Percentiles rank a stretch among this genome's conserved stretches.
Conservation (phyloP, 108 stramenopile genomes). For the Phaeodactylum tricornutum region DNA sequence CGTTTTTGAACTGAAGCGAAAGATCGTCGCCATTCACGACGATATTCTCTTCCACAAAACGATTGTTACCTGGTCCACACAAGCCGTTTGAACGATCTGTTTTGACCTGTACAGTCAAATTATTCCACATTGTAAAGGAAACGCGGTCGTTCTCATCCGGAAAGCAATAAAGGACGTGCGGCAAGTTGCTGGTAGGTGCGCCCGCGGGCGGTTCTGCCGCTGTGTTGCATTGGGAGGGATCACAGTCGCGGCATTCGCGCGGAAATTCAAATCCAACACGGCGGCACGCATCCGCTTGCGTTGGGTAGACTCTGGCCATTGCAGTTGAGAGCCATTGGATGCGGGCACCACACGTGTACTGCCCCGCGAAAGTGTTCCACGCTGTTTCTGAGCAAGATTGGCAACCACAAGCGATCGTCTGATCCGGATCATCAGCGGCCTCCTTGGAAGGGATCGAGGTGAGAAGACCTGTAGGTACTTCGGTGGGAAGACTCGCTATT, state of each 20-base stretch:
- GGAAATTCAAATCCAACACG: too few species aligned
- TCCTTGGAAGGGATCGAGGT: background rate
- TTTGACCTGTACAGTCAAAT: slow-evolving; percentile 17
- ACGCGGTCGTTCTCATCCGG: too few species aligned
- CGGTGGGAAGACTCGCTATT: background rate
- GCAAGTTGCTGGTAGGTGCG: too few species aligned
- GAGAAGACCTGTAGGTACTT: background rate
- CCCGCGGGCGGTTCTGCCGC: too few species aligned
- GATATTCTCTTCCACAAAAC: background rate
- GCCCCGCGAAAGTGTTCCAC: background rate
- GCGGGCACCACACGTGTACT: background rate
- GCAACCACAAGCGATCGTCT: background rate
- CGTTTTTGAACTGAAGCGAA: slow-evolving; percentile 2
- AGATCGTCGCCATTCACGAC: slow-evolving; percentile 1
- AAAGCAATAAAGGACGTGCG: too few species aligned
- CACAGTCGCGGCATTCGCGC: too few species aligned
- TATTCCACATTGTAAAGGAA: too few species aligned
- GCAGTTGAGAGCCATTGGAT: too few species aligned
- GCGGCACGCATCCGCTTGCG: too few species aligned
- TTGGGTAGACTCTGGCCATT: too few species aligned
- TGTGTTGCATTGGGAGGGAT: too few species aligned
- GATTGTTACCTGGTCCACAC: slow-evolving; percentile 6
- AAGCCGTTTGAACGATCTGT: background rate
- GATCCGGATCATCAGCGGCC: background rate
- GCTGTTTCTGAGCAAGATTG: background rate